Conservation (phyloP, 73 alveolate genomes). For the Tetrahymena thermophila region DNA sequence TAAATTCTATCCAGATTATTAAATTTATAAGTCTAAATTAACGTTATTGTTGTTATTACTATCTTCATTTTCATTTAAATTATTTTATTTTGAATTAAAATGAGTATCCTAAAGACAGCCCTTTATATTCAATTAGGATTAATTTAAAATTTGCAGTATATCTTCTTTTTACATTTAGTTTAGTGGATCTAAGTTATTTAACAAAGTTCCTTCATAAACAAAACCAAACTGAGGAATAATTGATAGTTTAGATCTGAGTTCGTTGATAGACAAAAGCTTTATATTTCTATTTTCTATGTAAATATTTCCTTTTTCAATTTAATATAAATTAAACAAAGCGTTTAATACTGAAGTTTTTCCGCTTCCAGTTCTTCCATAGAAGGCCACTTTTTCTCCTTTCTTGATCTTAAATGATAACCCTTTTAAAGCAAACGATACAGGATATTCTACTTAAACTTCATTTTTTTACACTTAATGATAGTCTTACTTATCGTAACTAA, state of each 20-base stretch:
- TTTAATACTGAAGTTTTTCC: constrained; percentile 74
- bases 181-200: constrained; percentile 78
- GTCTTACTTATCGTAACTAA: constrained; percentile 10
- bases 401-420: not conserved
- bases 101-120: not conserved
- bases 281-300: constrained; percentile 56
- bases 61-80: not conserved
- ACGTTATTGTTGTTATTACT: not conserved
- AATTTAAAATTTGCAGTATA: constrained; percentile 34
- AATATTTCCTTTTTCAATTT: constrained; percentile 23
- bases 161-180: constrained; percentile 44
- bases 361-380: constrained; percentile 86
- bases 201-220: constrained; percentile 53
- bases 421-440: constrained; percentile 1
- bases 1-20: constrained; percentile 56
- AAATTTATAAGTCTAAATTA: constrained; percentile 44
- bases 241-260: constrained; percentile 56
- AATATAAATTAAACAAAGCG: constrained; percentile 55
- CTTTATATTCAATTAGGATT: constrained; percentile 29
- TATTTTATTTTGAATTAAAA: not conserved
- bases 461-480: not conserved
- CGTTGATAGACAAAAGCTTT: constrained; percentile 15
- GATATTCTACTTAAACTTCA: not conserved
- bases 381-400: constrained; percentile 62
- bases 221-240: constrained; percentile 71